Base-by-base conservation (phyloP, 116 monocot species). In the Zostera marina region DNA sequence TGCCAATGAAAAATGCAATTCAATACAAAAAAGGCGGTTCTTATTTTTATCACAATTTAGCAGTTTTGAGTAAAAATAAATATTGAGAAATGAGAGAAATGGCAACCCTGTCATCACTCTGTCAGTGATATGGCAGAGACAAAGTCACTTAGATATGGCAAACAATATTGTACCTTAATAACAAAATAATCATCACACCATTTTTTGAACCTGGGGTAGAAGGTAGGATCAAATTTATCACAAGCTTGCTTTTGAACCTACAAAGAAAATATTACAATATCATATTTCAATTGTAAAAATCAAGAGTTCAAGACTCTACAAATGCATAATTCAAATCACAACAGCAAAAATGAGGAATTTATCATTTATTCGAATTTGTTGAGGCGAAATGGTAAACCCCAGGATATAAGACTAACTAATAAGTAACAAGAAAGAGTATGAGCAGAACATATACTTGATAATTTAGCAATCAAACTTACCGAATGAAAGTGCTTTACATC, bases 111-210 rank as follows among this genome's bases (percentile, higher is more conserved):
- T n/a, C 23, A 14, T 13, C 1, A 24, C 22, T 25, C 22, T 32
- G 32, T 5, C 32, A 32, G 32, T 32, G 32, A 32, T 32, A 32
- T 32, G 32, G 32, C 32, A 32, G 5, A 32, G 32, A 32, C 32
- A 32, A 32, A 32, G 32, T 32, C 32, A 32, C 5, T 0, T 32
- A 32, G 25, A 23, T 32, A 55, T 10, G 11, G 23, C 55, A 55
- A 59, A 59, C 0, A 9, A 42, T 54, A 41, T 15, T 0, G 40
- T 78, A 98, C 98, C 90, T 76, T 80, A 15, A 98, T 86, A 43
- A 68, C 60, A 64, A 98, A 98, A 76, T 98, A 98, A 76, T 98
- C 86, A 69, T 98, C 98, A 67, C 98, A 98, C 98, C 98, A 98
- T 68, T 98, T 98, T 60, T 98, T 98, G 64, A 98, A 98, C 76